Base-by-base conservation (phyloP, 179 eudicot species). In the Silene coronaria region DNA sequence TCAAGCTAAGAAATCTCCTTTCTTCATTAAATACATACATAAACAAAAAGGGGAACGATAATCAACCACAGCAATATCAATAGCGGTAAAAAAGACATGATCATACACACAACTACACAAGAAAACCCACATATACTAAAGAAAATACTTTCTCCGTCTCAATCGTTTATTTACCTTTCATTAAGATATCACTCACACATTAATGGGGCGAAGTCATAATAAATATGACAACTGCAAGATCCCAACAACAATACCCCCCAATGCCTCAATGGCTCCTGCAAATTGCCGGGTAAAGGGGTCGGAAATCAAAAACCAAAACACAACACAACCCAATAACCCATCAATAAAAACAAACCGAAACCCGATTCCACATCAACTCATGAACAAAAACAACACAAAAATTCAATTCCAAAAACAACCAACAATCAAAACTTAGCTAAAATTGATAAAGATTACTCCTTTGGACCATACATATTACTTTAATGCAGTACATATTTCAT, bases 381-480 rank as follows among this genome's bases (percentile, higher is more conserved):
- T 34, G 13, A 48, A 32, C 16, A 17, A 67, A 75, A 61, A 75
- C 32, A 53, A 73, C 62, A n/a, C 66, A n/a, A 23, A 59, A 28
- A 38, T 38, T 48, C 61, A 45, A 58, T 16, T 0, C 81, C 68
- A 38, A 69, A 13, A 72, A 57, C 38, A 34, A 3, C 0, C 77
- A 61, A 22, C 62, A 70, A 19, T 78, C 16, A 77, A 67, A 10
- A 22, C 8, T 59, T 53, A 46, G 0, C 2, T 27, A 28, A 28
- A 64, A 17, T 14, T 5, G 9, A 28, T 27, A 63, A 75, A 65
- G 9, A 57, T 34, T 36, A 28, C 22, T 88, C 94, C 96, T 88
- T 91, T 48, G 90, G 92, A 73, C 45, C 12, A 38, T 38, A 38
- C 46, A 38, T 38, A 38, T 38, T 9, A 38, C 13, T 38, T 38